Evolutionary conservation across 371 early-diverging fungal genomes (phyloP), one percentile per base, ranked within the genome.

Genomic region (Apophysomyces variabilis): DNA sequence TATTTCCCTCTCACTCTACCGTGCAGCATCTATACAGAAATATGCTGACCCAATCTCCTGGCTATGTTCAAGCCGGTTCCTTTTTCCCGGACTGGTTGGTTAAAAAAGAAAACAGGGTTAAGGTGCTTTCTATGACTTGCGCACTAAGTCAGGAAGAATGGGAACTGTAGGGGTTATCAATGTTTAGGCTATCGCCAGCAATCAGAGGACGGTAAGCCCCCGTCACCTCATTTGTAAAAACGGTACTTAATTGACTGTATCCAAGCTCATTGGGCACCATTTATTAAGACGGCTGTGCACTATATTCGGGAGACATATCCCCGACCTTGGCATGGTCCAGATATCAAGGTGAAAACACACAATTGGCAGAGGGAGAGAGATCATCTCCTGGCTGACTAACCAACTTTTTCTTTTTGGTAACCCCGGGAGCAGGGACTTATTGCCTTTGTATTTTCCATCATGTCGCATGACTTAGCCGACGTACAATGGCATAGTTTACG

Each of bases 21-120:
- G 12, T 70, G 38, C 61, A 78, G 38, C 46, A 54, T 13, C 38
- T 32, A 7, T 76, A 78, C 59, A 79, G 79, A 32, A 60, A 66
- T 5, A 79, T 84, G 12, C 59, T 89, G 7, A 61, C 78, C 12
- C 61, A 81, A 4, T 85, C 87, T 41, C 73, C 83, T 1, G 79
- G 79, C 59, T 82, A 78, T 43, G 66, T 90, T 8, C 91, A 93
- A 66, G 90, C 95, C 0, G 95, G 95, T 3, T 87, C 90, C 14
- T 92, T 89, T 66, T 95, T 95, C 70, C 95, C 95, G 5, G 95
- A 95, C 74, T 95, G 94, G 93, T 90, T 89, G 18, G 36, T 59
- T 9, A 38, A 35, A 74, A 74, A 36, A 69, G 65, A 4, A 68
- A 63, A 4, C 66, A 68, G 36, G 65, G 61, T 64, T 68, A 69